Conservation (phyloP, 1,139 yeast genomes). For the Wickerhamiella infanticola region DNA sequence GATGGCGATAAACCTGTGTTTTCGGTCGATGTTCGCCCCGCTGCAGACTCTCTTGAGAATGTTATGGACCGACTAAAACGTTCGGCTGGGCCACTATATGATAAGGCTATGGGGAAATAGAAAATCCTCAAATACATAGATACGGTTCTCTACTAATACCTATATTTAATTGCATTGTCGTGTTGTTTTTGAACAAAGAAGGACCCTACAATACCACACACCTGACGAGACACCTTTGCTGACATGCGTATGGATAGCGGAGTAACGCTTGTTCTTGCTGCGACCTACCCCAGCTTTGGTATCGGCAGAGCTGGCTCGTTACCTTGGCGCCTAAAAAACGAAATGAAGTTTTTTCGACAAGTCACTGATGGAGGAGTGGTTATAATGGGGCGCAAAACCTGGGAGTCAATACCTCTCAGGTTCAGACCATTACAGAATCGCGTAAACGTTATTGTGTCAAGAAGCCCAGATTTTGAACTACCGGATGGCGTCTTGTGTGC, state of each 20-base stretch:
- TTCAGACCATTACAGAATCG: slow-evolving; percentile 75
- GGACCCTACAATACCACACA: no score
- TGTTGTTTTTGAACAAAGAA: no score
- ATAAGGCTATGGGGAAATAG: slow-evolving; percentile 28
- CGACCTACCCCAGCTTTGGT: slow-evolving; percentile 62
- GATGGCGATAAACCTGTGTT: slow-evolving; percentile 82
- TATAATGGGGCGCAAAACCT: slow-evolving; percentile 90
- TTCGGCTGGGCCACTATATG: slow-evolving; percentile 34
- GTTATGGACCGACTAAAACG: slow-evolving; percentile 51
- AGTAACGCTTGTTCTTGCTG: slow-evolving; percentile 52
- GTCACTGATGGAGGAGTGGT: slow-evolving; percentile 70
- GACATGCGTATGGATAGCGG: slow-evolving; percentile 5
- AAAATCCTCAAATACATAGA: no score
- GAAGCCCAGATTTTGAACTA: slow-evolving; percentile 22
- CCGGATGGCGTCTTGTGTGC: slow-evolving; percentile 29
- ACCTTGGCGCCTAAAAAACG: slow-evolving; percentile 80
- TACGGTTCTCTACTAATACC: no score
- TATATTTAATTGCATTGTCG: no score
- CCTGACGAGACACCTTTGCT: no score
- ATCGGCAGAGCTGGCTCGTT: slow-evolving; percentile 69
- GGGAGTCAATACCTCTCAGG: slow-evolving; percentile 80
- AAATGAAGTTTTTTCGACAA: slow-evolving; percentile 69
- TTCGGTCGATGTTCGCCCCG: slow-evolving; percentile 88
- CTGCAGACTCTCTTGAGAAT: slow-evolving; percentile 51
- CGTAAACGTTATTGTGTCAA: slow-evolving; percentile 58